These are phyloP conservation scores for Talaromyces nanjingensis DNA, from an alignment of 495 filamentous ascomycete genomes.

Conservation along the genomic window DNA sequence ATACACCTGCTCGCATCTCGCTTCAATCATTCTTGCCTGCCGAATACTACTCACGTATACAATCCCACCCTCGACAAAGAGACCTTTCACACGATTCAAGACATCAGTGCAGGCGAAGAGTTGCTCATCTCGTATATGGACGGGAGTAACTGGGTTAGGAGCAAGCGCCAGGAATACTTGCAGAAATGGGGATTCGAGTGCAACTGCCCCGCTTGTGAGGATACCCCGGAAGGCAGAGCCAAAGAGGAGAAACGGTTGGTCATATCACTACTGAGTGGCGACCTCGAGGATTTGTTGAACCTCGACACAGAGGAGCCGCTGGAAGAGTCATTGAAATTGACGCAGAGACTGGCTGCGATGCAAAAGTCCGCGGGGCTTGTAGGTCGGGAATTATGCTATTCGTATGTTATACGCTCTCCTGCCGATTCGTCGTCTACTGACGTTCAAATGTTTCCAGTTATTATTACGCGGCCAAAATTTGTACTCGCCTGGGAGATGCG, in stretches of 20 bases:
- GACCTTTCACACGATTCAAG: background rate
- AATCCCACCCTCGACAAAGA: background rate
- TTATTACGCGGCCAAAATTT: background rate
- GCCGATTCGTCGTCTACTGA: background rate
- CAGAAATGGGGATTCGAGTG: no score
- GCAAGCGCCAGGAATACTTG: no score
- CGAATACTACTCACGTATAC: background rate
- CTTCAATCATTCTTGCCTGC: conserved; percentile 5
- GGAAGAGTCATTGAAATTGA: background rate
- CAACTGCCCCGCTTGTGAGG: no score
- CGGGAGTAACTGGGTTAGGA: no score
- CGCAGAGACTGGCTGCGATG: background rate
- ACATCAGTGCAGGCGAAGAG: background rate
- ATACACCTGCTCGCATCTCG: background rate
- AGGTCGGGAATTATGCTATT: background rate
- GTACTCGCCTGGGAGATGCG: background rate
- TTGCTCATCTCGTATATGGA: background rate
- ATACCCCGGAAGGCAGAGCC: no score
- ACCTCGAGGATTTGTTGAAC: background rate
- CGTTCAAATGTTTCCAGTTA: background rate
- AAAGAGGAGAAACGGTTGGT: background rate
- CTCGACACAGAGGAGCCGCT: background rate
- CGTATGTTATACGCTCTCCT: background rate
- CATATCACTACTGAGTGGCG: background rate
- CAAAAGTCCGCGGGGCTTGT: background rate